Evolutionary conservation across 257 asterid genomes (phyloP).

Genomic region (Forsythia suspensa): DNA sequence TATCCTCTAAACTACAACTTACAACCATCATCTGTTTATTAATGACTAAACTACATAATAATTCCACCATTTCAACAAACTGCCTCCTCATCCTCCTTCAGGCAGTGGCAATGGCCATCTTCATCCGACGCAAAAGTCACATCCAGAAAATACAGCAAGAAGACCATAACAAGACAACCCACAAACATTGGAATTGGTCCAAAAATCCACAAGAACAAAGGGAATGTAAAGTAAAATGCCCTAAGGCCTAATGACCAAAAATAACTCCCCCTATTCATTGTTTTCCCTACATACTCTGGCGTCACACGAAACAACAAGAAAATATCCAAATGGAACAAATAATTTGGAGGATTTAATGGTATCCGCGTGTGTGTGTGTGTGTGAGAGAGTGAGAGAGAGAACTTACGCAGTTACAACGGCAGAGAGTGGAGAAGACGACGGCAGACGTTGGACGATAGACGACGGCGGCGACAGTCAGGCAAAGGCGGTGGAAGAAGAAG

Average conservation of each 20-base stretch:
- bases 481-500: too few species aligned
- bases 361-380: too few species aligned
- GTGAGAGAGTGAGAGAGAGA: too few species aligned
- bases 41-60: background rate
- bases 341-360: too few species aligned
- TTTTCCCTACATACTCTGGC: conserved; percentile 62
- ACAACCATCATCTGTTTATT: background rate
- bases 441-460: too few species aligned
- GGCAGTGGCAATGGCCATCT: conserved; percentile 14
- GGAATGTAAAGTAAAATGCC: conserved; percentile 80
- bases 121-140: conserved; percentile 30
- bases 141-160: conserved; percentile 69
- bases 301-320: too few species aligned
- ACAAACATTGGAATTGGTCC: conserved; percentile 88
- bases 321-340: too few species aligned
- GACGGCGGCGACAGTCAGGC: too few species aligned
- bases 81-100: conserved; percentile 9
- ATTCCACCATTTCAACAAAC: background rate
- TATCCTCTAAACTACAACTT: background rate
- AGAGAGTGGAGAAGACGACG: too few species aligned
- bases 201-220: conserved; percentile 82
- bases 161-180: conserved; percentile 51
- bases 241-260: conserved; percentile 95
- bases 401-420: too few species aligned
- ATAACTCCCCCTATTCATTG: conserved; percentile 72